phyloP scores from a whole-genome alignment of 75 land plant genomes.

The Gnetum montanum region DNA sequence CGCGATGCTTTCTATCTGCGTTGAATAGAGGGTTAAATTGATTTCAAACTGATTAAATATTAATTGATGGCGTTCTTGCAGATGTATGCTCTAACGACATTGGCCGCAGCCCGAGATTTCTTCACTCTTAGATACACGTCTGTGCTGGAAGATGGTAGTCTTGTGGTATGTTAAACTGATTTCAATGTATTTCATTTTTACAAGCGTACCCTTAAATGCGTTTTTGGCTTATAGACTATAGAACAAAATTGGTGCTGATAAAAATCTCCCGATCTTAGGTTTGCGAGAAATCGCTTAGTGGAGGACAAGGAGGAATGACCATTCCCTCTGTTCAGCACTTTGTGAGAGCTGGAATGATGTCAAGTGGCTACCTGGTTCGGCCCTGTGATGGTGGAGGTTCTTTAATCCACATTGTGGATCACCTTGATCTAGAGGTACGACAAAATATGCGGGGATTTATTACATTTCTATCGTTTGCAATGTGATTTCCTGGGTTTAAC shows the following conservation, averaged over 20 bases:
- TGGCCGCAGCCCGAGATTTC: slow-evolving; percentile 84
- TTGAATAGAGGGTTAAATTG: background rate
- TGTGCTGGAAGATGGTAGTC: slow-evolving; percentile 69
- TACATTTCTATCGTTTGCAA: background rate
- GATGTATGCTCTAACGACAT: slow-evolving; percentile 82
- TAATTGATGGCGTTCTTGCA: slow-evolving; percentile 3
- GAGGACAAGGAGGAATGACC: slow-evolving; percentile 49
- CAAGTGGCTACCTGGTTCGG: slow-evolving; percentile 74
- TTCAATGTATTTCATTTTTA: background rate
- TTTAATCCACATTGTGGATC: slow-evolving; percentile 79
- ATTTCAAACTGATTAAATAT: background rate
- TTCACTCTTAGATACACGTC: slow-evolving; percentile 74
- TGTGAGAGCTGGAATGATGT: slow-evolving; percentile 79
- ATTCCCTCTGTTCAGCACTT: slow-evolving; percentile 42
- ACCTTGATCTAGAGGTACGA: slow-evolving; percentile 73
- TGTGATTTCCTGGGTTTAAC: background rate
- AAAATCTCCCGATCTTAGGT: slow-evolving; percentile 26
- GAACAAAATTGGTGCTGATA: background rate
- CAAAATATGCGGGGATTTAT: background rate
- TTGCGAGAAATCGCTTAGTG: slow-evolving; percentile 81
- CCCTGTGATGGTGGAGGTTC: slow-evolving; percentile 87
- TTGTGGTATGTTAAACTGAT: slow-evolving; percentile 52
- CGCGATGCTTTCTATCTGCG: background rate
- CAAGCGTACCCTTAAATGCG: background rate
- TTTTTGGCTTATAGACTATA: background rate